phyloP scores from a whole-genome alignment of 2,329 filamentous ascomycete species.

The Cadophora luteo-olivacea region DNA sequence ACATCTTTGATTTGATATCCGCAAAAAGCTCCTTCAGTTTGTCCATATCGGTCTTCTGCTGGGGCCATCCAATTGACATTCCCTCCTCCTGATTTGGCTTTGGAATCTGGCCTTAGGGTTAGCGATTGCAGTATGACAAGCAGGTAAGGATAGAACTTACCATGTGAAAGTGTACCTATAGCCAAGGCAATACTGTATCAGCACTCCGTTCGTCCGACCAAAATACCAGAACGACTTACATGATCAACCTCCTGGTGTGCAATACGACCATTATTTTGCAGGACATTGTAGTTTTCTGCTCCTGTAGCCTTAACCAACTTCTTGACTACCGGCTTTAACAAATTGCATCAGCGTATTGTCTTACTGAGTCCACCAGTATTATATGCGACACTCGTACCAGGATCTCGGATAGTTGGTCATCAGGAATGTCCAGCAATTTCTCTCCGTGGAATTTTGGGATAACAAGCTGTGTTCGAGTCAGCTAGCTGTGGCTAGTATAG shows the following conservation, averaged over 20 bases:
- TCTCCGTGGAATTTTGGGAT: slow-evolving; percentile 95
- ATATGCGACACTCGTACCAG: slow-evolving; percentile 59
- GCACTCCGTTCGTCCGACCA: slow-evolving; percentile 2
- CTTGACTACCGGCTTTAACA: slow-evolving; percentile 75
- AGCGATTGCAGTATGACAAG: slow-evolving; percentile 16
- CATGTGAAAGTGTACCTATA: slow-evolving; percentile 91
- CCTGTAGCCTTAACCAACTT: slow-evolving; percentile 81
- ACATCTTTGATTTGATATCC: slow-evolving; percentile 92
- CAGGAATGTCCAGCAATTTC: slow-evolving; percentile 91
- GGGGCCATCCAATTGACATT: slow-evolving; percentile 80
- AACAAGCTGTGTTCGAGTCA: slow-evolving; percentile 66
- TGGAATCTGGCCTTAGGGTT: slow-evolving; percentile 71
- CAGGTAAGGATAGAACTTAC: slow-evolving; percentile 53
- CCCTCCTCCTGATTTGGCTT: slow-evolving; percentile 89
- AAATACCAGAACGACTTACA: slow-evolving; percentile 57
- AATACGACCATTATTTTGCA: slow-evolving; percentile 93
- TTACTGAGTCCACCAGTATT: background rate
- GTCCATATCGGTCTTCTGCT: slow-evolving; percentile 78
- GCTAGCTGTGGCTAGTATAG: background rate
- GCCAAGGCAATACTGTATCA: background rate
- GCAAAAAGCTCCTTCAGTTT: slow-evolving; percentile 79
- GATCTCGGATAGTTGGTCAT: slow-evolving; percentile 83
- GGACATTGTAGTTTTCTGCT: slow-evolving; percentile 84
- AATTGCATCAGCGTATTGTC: slow-evolving; percentile 21
- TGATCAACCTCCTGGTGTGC: slow-evolving; percentile 95